Conservation (phyloP, 2,329 filamentous ascomycete species). For the Akanthomyces lecanii region DNA sequence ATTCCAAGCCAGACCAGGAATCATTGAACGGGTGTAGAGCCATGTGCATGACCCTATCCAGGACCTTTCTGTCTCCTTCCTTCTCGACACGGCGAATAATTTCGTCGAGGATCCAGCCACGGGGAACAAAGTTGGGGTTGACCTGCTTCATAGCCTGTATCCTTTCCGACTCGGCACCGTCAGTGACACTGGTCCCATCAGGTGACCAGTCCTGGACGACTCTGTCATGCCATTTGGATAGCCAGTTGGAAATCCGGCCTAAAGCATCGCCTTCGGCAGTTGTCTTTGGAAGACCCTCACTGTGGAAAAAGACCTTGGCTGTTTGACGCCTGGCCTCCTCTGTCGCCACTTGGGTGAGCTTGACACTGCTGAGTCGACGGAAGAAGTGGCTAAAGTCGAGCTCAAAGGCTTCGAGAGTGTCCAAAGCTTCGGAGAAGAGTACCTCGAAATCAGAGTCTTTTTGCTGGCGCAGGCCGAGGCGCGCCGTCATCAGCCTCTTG, state of each 20-base stretch:
- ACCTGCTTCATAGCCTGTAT: constrained; percentile 72
- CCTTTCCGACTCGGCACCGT: constrained; percentile 55
- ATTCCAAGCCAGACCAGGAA: constrained; percentile 54
- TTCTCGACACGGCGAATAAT: constrained; percentile 86
- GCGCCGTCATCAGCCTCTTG: constrained; percentile 73
- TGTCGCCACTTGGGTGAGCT: constrained; percentile 58
- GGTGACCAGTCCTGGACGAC: constrained; percentile 72
- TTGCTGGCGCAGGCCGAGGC: constrained; percentile 69
- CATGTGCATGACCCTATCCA: constrained; percentile 78
- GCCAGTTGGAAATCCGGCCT: constrained; percentile 69
- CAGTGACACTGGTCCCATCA: constrained; percentile 34
- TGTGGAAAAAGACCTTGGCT: constrained; percentile 75
- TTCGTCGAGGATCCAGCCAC: constrained; percentile 91
- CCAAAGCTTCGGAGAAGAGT: constrained; percentile 77
- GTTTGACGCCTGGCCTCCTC: constrained; percentile 57
- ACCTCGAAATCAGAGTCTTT: constrained; percentile 73
- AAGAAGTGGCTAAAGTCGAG: constrained; percentile 96
- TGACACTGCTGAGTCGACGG: constrained; percentile 66
- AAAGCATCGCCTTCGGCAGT: constrained; percentile 61
- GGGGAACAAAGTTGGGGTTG: constrained; percentile 90
- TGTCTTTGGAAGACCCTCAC: constrained; percentile 59
- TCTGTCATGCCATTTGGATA: constrained; percentile 70
- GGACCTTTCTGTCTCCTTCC: constrained; percentile 72
- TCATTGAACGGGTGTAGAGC: constrained; percentile 81
- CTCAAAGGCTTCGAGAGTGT: constrained; percentile 74